Percentiles rank a stretch among this genome's conserved stretches.
phyloP scores from a whole-genome alignment of 108 stramenopile species.

The Pseudonitzschia multistriata region DNA sequence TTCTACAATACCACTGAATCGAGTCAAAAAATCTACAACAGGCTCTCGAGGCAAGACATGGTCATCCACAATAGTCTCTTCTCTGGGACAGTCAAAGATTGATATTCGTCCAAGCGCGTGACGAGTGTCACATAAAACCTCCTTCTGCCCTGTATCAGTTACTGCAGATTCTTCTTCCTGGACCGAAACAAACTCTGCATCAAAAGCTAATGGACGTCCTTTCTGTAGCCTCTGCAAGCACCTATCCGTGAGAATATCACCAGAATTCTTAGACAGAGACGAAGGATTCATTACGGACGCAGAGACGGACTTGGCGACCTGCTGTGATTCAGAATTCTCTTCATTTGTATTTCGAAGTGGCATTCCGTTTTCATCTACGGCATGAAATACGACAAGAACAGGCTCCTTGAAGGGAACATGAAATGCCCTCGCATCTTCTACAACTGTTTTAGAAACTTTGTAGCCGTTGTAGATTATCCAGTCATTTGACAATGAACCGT shows the following conservation, averaged over 20 bases:
- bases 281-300: slow-evolving; percentile 48
- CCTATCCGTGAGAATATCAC: slow-evolving; percentile 1
- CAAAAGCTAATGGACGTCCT: slow-evolving; percentile 82
- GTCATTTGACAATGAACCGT: neutral
- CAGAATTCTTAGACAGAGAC: slow-evolving; percentile 48
- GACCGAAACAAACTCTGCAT: slow-evolving; percentile 88
- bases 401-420: slow-evolving; percentile 76
- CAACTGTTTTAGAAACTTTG: slow-evolving; percentile 47
- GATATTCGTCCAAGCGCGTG: slow-evolving; percentile 89
- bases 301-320: slow-evolving; percentile 6
- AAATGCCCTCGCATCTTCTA: slow-evolving; percentile 80
- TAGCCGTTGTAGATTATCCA: slow-evolving; percentile 88
- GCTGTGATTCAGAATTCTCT: neutral
- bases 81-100: slow-evolving; percentile 68
- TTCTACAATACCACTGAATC: slow-evolving; percentile 87
- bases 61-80: slow-evolving; percentile 84
- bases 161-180: slow-evolving; percentile 80
- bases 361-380: slow-evolving; percentile 29
- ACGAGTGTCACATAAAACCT: slow-evolving; percentile 72
- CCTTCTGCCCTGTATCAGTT: slow-evolving; percentile 72
- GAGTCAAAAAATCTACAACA: slow-evolving; percentile 92
- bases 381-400: slow-evolving; percentile 53
- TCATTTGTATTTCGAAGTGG: slow-evolving; percentile 20
- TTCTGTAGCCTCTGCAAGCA: slow-evolving; percentile 28
- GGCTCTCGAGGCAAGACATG: slow-evolving; percentile 89